phyloP scores from a whole-genome alignment of 2,329 filamentous ascomycete genomes.

The Stagonosporopsis chrysanthemi region DNA sequence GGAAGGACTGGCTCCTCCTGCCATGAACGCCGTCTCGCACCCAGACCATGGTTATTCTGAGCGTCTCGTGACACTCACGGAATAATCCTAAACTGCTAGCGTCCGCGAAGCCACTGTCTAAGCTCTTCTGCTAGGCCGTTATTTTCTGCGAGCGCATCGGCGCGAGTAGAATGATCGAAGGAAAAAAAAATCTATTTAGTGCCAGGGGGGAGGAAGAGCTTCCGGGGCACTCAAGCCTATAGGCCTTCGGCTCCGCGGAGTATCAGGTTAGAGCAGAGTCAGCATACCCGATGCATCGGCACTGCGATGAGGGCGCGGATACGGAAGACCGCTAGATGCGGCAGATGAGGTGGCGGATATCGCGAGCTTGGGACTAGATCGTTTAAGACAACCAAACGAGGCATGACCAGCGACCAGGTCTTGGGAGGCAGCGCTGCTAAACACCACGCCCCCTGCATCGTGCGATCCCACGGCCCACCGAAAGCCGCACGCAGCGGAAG shows the following conservation, averaged over 20 bases:
- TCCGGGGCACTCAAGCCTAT: slow-evolving; percentile 1
- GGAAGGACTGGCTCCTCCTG: background rate
- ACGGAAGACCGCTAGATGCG: slow-evolving; percentile 6
- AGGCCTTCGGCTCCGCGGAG: slow-evolving; percentile 4
- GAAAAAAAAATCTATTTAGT: background rate
- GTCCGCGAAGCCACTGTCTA: slow-evolving; percentile 7
- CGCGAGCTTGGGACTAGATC: background rate
- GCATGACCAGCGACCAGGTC: background rate
- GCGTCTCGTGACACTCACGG: slow-evolving; percentile 5
- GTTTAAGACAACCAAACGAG: background rate
- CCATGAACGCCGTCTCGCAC: background rate
- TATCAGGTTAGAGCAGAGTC: slow-evolving; percentile 4
- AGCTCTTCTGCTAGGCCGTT: background rate
- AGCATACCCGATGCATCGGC: slow-evolving; percentile 3
- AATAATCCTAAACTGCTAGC: background rate
- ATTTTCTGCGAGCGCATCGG: slow-evolving; percentile 2
- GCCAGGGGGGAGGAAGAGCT: background rate
- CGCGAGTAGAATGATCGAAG: background rate
- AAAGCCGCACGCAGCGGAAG: background rate
- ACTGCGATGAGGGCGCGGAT: slow-evolving; percentile 4
- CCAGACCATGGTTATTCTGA: background rate
- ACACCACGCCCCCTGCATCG: slow-evolving; percentile 1
- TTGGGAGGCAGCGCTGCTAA: slow-evolving; percentile 1
- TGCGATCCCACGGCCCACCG: slow-evolving; percentile 1
- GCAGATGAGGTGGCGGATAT: slow-evolving; percentile 19